phyloP scores from a whole-genome alignment of 345 rosid genomes.

The Citrus glauca region DNA sequence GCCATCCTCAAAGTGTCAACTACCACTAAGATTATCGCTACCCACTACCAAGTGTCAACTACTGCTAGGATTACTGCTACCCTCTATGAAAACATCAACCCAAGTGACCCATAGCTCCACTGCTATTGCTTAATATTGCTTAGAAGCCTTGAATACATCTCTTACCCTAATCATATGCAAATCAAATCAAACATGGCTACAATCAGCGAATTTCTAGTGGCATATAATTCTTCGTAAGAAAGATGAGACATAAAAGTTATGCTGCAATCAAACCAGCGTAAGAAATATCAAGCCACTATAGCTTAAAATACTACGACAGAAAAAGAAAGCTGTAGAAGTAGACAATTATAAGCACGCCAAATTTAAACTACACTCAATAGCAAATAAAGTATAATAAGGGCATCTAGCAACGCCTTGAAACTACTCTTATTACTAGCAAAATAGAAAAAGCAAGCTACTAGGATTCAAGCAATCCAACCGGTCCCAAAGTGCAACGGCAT shows the following conservation, averaged over 20 bases:
- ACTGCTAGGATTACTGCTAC: conserved; percentile 59
- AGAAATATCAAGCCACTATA: conserved; percentile 30
- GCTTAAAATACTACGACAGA: conserved; percentile 47
- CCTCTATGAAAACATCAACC: conserved; percentile 36
- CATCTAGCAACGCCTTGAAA: conserved; percentile 53
- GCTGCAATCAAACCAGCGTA: conserved; percentile 28
- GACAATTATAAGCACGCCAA: conserved; percentile 61
- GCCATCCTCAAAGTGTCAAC: conserved; percentile 53
- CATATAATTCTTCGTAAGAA: conserved; percentile 14
- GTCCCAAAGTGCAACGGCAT: conserved; percentile 41
- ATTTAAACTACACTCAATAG: conserved; percentile 60
- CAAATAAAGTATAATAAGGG: conserved; percentile 45
- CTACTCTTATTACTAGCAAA: conserved; percentile 75
- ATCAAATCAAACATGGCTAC: conserved; percentile 28
- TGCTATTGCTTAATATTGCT: conserved; percentile 27
- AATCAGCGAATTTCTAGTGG: conserved; percentile 16
- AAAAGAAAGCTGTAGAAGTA: conserved; percentile 42
- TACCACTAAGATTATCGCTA: conserved; percentile 63
- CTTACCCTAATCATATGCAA: conserved; percentile 27
- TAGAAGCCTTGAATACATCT: conserved; percentile 29
- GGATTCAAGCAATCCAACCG: conserved; percentile 72
- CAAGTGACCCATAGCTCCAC: conserved; percentile 40
- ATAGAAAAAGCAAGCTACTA: conserved; percentile 51
- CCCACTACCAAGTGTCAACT: conserved; percentile 37
- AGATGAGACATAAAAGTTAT: conserved; percentile 9